Percentiles rank a stretch among this genome's conserved stretches.
These are phyloP conservation scores for Flaveria brownii DNA, from an alignment of 129 eudicot species.

Conservation along the genomic window DNA sequence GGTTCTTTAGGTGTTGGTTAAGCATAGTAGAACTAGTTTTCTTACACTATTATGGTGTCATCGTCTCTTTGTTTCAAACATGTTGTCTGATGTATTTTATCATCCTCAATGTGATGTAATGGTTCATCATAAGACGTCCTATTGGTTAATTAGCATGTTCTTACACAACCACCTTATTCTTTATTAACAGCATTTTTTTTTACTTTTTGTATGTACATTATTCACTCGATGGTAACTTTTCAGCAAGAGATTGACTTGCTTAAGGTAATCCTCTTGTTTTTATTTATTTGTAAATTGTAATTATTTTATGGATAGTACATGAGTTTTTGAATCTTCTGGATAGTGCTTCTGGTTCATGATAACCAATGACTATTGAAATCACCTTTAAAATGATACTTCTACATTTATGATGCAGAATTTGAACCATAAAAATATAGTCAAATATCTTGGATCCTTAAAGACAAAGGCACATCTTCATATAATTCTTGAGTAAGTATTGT, in stretches of 20 bases:
- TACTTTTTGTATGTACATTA: constrained; percentile 37
- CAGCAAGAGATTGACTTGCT: constrained; percentile 99
- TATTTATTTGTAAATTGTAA: constrained; percentile 5
- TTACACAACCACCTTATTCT: background rate
- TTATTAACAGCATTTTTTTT: constrained; percentile 22
- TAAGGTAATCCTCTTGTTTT: constrained; percentile 55
- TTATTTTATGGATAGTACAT: constrained; percentile 5
- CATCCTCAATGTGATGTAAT: constrained; percentile 1
- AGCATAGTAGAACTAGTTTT: constrained; percentile 12
- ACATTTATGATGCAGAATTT: constrained; percentile 55
- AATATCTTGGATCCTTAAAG: constrained; percentile 94
- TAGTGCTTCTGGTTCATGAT: constrained; percentile 8
- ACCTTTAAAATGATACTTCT: background rate
- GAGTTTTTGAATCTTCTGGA: background rate
- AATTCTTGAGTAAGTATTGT: constrained; percentile 85
- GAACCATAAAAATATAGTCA: constrained; percentile 95
- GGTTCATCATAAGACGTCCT: constrained; percentile 6
- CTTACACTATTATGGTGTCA: background rate
- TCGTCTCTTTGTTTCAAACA: constrained; percentile 6
- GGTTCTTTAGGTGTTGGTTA: constrained; percentile 20
- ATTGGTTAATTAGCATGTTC: constrained; percentile 11
- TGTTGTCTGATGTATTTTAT: constrained; percentile 8
- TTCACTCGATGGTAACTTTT: constrained; percentile 26
- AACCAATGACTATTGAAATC: constrained; percentile 4
- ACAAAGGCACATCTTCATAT: constrained; percentile 93